These are phyloP conservation scores for Suhomyces sp. DNA, from an alignment of 805 yeast genomes.

Conservation along the genomic window DNA sequence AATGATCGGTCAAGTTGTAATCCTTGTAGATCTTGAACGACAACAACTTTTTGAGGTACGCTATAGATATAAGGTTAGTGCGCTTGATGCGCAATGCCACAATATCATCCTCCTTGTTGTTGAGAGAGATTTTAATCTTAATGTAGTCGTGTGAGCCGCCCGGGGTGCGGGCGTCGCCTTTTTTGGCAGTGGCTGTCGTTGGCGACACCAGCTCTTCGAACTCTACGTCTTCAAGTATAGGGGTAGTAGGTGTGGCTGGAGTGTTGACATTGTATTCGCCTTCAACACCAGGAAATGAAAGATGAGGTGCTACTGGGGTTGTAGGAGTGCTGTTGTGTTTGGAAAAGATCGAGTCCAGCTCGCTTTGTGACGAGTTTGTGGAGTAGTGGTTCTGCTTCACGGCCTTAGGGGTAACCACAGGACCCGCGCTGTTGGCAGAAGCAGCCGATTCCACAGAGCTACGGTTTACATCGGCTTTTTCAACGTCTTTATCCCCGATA, in stretches of 20 bases:
- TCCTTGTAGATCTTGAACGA: conserved; percentile 32
- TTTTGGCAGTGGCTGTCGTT: neutral
- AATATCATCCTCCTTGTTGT: conserved; percentile 28
- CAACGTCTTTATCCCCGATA: neutral
- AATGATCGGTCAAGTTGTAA: conserved; percentile 24
- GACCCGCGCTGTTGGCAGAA: neutral
- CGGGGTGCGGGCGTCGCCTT: neutral
- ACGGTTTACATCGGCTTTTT: neutral
- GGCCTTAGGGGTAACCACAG: conserved; percentile 1
- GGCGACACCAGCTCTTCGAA: conserved; percentile 4
- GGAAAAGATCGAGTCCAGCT: conserved; percentile 12
- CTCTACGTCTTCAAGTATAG: conserved; percentile 11
- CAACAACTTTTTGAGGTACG: conserved; percentile 24
- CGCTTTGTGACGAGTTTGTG: conserved; percentile 9
- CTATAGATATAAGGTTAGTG: conserved; percentile 21
- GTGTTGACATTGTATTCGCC: conserved; percentile 1
- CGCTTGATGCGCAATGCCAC: conserved; percentile 24
- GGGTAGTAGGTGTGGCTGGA: conserved; percentile 12
- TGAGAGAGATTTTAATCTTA: conserved; percentile 25
- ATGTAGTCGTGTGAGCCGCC: conserved; percentile 11
- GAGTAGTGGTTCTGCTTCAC: conserved; percentile 4
- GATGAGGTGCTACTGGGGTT: conserved; percentile 2
- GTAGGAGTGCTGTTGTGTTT: conserved; percentile 4
- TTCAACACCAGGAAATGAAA: neutral
- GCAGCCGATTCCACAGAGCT: conserved; percentile 1